Conservation (phyloP, 2,329 filamentous ascomycete genomes). For the Lizonia empirigonia region DNA sequence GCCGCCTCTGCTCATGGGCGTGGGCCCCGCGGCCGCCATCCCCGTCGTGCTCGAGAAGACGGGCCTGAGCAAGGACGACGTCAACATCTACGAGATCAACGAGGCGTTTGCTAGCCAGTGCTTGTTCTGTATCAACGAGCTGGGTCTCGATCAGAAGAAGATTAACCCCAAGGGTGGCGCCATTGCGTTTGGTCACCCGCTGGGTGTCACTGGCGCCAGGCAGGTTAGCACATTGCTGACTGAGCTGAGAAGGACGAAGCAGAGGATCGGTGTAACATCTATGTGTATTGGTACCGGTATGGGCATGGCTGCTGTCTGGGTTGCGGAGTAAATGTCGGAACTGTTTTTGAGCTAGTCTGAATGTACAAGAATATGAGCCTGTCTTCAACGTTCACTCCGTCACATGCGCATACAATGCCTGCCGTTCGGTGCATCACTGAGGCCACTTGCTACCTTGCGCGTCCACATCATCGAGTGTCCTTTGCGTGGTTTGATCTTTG, state of each 20-base stretch:
- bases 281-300: conserved; percentile 97
- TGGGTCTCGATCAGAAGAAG: conserved; percentile 81
- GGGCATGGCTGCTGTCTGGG: conserved; percentile 97
- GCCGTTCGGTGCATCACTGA: no score
- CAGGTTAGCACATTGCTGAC: conserved; percentile 92
- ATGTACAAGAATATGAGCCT: background rate
- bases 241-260: conserved; percentile 80
- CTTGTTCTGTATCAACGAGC: conserved; percentile 88
- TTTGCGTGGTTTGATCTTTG: no score
- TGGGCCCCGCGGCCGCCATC: conserved; percentile 95
- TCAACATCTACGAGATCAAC: conserved; percentile 99
- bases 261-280: conserved; percentile 88
- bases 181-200: conserved; percentile 93
- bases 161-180: conserved; percentile 97
- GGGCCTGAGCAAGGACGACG: conserved; percentile 79
- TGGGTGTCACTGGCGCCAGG: conserved; percentile 91
- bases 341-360: background rate
- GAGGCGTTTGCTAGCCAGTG: conserved; percentile 97
- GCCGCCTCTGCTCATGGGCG: conserved; percentile 90
- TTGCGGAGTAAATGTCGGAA: conserved; percentile 72
- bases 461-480: no score
- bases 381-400: background rate
- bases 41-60: conserved; percentile 88
- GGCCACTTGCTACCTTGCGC: no score
- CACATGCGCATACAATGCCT: no score